Conservation (phyloP, 1,284 basidiomycete species). For the Ustilago shanxiensis region DNA sequence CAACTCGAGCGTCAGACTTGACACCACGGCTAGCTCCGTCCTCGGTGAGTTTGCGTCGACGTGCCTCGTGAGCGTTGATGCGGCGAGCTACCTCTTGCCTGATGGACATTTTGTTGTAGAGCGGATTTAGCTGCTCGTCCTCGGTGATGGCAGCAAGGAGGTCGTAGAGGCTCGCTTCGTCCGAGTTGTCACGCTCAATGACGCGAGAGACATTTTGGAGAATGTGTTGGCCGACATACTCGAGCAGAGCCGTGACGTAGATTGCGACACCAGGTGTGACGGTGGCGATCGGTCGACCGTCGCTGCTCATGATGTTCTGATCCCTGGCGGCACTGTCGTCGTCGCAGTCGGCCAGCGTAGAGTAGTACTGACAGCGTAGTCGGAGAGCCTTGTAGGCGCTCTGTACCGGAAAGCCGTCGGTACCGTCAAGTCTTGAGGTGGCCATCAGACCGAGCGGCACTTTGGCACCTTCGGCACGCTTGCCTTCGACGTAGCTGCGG, state of each 20-base stretch:
- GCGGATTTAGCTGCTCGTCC: slow-evolving; percentile 53
- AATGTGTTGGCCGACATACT: slow-evolving; percentile 61
- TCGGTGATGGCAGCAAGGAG: slow-evolving; percentile 61
- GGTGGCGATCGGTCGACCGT: slow-evolving; percentile 66
- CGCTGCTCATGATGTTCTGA: slow-evolving; percentile 64
- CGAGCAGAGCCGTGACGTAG: slow-evolving; percentile 65
- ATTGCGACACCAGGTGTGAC: slow-evolving; percentile 64
- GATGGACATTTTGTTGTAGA: slow-evolving; percentile 54
- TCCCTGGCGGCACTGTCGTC: slow-evolving; percentile 53
- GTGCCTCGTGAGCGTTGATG: slow-evolving; percentile 32
- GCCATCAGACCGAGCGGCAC: slow-evolving; percentile 63
- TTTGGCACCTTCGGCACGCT: slow-evolving; percentile 60
- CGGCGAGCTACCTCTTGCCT: slow-evolving; percentile 40
- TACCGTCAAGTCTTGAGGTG: slow-evolving; percentile 62
- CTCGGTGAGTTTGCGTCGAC: slow-evolving; percentile 25
- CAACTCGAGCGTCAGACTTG: slow-evolving; percentile 32
- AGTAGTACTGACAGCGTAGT: slow-evolving; percentile 62
- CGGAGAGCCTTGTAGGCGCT: slow-evolving; percentile 61
- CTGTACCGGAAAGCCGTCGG: slow-evolving; percentile 58
- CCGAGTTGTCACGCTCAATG: slow-evolving; percentile 66
- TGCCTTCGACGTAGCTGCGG: slow-evolving; percentile 59
- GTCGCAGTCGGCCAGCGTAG: slow-evolving; percentile 57
- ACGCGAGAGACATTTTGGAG: slow-evolving; percentile 59
- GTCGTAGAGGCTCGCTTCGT: slow-evolving; percentile 61
- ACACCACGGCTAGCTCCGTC: slow-evolving; percentile 20